Evolutionary conservation across 2,329 filamentous ascomycete genomes (phyloP).

Genomic region (Fusarium sp.): DNA sequence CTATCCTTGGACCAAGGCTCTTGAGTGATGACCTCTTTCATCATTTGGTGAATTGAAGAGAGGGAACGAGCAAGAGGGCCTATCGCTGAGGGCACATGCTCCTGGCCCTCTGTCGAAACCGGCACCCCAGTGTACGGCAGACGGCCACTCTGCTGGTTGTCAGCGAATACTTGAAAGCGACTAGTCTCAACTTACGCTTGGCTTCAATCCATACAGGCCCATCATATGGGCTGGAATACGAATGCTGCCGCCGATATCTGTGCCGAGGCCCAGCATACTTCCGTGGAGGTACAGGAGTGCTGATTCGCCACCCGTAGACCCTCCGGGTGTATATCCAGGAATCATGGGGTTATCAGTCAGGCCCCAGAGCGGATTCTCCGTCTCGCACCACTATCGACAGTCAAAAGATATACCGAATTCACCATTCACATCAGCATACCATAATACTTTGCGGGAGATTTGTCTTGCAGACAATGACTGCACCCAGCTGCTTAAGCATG

Average conservation of each 20-base stretch:
- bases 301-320: constrained; percentile 47
- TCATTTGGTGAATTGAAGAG: constrained; percentile 64
- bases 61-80: constrained; percentile 69
- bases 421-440: not conserved
- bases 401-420: not conserved
- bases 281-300: constrained; percentile 37
- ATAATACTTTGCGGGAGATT: constrained; percentile 39
- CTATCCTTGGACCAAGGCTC: constrained; percentile 70
- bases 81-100: constrained; percentile 75
- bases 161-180: not conserved
- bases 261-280: constrained; percentile 45
- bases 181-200: constrained; percentile 39
- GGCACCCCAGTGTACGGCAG: constrained; percentile 72
- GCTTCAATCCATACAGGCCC: constrained; percentile 46
- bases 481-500: constrained; percentile 65
- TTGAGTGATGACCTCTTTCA: constrained; percentile 62
- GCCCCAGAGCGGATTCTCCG: constrained; percentile 51
- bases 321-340: constrained; percentile 45
- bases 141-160: constrained; percentile 63
- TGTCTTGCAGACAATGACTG: constrained; percentile 62
- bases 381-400: constrained; percentile 36
- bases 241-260: constrained; percentile 49
- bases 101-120: constrained; percentile 75
- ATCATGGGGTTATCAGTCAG: constrained; percentile 44
- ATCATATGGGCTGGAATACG: constrained; percentile 48